Evolutionary conservation across 768 basidiomycete species (phyloP), one percentile per base, ranked within the genome.

Genomic region (Mycena galopus): DNA sequence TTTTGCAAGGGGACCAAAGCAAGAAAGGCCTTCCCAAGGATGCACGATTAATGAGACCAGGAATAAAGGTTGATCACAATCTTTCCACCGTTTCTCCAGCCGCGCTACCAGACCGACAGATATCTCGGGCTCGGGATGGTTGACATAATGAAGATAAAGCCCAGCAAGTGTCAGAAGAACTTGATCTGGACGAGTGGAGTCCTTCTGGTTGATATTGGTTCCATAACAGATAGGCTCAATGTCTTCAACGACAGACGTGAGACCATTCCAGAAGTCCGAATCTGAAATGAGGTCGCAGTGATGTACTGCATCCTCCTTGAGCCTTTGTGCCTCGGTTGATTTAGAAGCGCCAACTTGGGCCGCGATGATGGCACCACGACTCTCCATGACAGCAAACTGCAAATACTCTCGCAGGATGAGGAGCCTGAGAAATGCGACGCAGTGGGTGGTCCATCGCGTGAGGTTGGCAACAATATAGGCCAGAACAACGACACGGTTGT

Each of bases 301-400:
- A 8, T 23, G 21, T 9, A 50, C 25, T 1, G 71, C 71, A 14
- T 72, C 71, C 11, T 51, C 58, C 17, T 21, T 12, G 0, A 72
- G 37, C 3, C 65, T 37, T 3, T 5, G 47, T 16, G 12, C 65
- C 50, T 73, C 72, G 25, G 56, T 50, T 3, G 59, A 61, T 23
- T 62, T 63, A 23, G 67, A 58, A 12, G 67, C 72, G 16, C 72
- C 67, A 55, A 73, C 59, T 37, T 73, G 47, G 12, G 72, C 72
- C 3, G 44, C 27, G 1, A 73, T 56, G 27, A 73, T 55, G 9
- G 57, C 72, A 3, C 19, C 44, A 21, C 44, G 44, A 66, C 29
- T 73, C 73, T n/a, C 66, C 67, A 47, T 5, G 8, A 47, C 44
- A 8, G 44, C 44, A 21, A 47, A 23, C 11, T 47, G 44, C 21